These are phyloP conservation scores for Psilocybe sp. DNA, from an alignment of 768 basidiomycete species.

Conservation along the genomic window DNA sequence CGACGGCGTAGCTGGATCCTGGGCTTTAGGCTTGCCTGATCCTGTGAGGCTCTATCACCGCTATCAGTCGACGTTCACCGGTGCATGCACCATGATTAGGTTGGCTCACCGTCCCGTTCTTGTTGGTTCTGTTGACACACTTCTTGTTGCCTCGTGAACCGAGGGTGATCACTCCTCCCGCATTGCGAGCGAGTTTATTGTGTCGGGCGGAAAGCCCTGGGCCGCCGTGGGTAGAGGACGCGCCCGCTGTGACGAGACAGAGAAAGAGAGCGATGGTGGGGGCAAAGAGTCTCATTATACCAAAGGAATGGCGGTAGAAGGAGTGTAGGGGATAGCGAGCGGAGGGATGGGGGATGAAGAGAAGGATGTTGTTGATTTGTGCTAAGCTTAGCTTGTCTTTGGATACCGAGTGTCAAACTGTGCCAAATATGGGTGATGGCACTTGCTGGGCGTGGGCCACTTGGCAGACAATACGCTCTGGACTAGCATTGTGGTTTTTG, in stretches of 20 bases:
- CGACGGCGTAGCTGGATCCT: conserved; percentile 5
- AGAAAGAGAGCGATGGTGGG: conserved; percentile 36
- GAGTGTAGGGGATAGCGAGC: conserved; percentile 8
- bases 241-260: conserved; percentile 28
- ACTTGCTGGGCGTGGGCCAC: neutral
- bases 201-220: conserved; percentile 31
- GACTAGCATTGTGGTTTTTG: neutral
- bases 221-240: conserved; percentile 28
- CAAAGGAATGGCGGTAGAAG: conserved; percentile 13
- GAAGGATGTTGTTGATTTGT: neutral
- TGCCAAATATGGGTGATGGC: neutral
- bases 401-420: neutral
- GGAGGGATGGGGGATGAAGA: neutral
- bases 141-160: conserved; percentile 16
- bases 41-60: no score
- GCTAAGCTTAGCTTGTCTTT: no score
- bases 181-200: conserved; percentile 30
- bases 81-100: no score
- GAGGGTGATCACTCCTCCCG: conserved; percentile 3
- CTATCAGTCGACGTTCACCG: no score
- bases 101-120: neutral
- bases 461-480: neutral
- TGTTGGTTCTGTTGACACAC: conserved; percentile 21
- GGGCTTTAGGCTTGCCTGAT: conserved; percentile 2
- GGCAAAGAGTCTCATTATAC: conserved; percentile 42